These are phyloP conservation scores for Hemileia vastatrix DNA, from an alignment of 1,284 basidiomycete genomes.

Conservation along the genomic window DNA sequence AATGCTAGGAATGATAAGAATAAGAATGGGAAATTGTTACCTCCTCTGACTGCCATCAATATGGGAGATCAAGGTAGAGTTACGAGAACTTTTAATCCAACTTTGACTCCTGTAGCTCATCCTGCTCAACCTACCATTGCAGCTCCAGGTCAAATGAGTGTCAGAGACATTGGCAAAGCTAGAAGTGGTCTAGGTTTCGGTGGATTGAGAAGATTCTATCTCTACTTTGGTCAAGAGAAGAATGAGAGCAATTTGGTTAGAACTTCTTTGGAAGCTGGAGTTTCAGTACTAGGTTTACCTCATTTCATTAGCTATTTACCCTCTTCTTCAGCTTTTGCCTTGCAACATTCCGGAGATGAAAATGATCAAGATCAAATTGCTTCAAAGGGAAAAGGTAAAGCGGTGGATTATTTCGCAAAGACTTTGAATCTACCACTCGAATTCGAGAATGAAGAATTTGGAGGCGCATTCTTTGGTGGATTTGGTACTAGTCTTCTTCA, in stretches of 20 bases:
- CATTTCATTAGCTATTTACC: background rate
- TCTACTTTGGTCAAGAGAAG: background rate
- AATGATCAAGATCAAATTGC: background rate
- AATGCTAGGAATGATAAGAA: conserved; percentile 8
- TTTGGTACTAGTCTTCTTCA: background rate
- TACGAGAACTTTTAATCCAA: conserved; percentile 20
- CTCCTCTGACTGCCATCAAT: conserved; percentile 26
- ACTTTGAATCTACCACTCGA: background rate
- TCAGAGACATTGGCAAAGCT: conserved; percentile 12
- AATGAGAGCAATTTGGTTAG: background rate
- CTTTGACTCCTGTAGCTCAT: conserved; percentile 23
- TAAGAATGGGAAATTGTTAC: background rate
- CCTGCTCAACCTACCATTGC: conserved; percentile 21
- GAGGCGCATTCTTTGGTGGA: background rate
- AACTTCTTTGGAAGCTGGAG: background rate
- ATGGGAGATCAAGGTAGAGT: conserved; percentile 21
- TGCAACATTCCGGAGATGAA: background rate
- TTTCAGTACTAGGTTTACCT: background rate
- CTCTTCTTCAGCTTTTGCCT: background rate
- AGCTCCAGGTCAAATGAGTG: conserved; percentile 23
- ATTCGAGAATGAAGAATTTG: background rate
- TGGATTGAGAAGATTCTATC: background rate
- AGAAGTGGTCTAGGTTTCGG: background rate
- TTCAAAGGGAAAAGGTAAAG: too few species aligned
- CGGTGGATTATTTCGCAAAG: too few species aligned